Evolutionary conservation across 2,329 filamentous ascomycete genomes (phyloP).

Genomic region (Lasiodiplodia gonubiensis): DNA sequence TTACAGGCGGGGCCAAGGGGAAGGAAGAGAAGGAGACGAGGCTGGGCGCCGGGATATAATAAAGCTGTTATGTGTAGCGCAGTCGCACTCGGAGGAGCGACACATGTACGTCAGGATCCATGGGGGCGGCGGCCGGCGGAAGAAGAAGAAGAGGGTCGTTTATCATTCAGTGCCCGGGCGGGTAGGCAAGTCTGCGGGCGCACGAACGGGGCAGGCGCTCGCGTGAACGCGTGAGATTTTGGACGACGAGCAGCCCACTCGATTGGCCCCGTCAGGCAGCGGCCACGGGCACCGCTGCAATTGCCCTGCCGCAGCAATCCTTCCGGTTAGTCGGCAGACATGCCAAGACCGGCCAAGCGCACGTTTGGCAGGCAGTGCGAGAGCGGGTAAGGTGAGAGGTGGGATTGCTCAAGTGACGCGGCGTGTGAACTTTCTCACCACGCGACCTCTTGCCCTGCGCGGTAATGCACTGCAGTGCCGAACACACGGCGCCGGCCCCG

Average conservation of each 20-base stretch:
- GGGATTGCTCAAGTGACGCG: constrained; percentile 10
- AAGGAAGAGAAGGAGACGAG: neutral
- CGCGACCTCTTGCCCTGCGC: constrained; percentile 10
- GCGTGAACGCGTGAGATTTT: constrained; percentile 11
- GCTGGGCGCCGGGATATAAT: constrained; percentile 4
- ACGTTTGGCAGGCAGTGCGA: neutral
- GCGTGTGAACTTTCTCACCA: neutral
- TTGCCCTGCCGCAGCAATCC: neutral
- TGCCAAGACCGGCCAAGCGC: constrained; percentile 16
- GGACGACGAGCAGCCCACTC: neutral
- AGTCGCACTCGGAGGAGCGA: neutral
- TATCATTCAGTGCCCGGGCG: neutral
- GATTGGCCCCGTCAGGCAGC: neutral
- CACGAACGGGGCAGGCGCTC: constrained; percentile 14
- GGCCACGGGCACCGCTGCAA: neutral
- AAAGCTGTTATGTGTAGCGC: neutral
- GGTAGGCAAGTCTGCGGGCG: neutral
- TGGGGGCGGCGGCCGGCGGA: neutral
- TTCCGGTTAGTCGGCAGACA: constrained; percentile 20
- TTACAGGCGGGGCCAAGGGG: neutral
- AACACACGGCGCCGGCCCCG: neutral
- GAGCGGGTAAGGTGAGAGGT: neutral
- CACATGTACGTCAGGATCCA: constrained; percentile 3
- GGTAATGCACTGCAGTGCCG: neutral
- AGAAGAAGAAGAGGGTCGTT: neutral